phyloP scores from a whole-genome alignment of 257 asterid genomes.

The Jaltomata sinuosa region DNA sequence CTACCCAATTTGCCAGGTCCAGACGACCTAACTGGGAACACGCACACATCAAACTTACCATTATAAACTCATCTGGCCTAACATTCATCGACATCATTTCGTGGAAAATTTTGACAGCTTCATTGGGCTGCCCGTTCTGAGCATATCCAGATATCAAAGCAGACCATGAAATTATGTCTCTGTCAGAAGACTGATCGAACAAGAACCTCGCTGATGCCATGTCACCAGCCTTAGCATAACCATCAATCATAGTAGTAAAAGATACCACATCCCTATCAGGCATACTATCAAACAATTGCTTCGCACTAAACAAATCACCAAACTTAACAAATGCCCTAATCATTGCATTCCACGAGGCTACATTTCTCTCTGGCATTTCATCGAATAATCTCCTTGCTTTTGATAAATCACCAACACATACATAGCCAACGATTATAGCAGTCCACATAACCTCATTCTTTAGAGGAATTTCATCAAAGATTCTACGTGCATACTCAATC shows the following conservation, averaged over 20 bases:
- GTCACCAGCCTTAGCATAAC: slow-evolving; percentile 61
- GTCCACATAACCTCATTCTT: slow-evolving; percentile 69
- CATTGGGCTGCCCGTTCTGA: slow-evolving; percentile 54
- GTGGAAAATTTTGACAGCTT: slow-evolving; percentile 40
- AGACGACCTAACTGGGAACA: slow-evolving; percentile 61
- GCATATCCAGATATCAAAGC: slow-evolving; percentile 62
- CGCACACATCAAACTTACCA: slow-evolving; percentile 75
- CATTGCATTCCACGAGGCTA: slow-evolving; percentile 62
- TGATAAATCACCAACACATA: slow-evolving; percentile 27
- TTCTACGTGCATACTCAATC: slow-evolving; percentile 41
- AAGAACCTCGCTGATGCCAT: slow-evolving; percentile 57
- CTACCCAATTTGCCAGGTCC: slow-evolving; percentile 59
- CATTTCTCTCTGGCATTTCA: slow-evolving; percentile 54
- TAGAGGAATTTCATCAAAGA: slow-evolving; percentile 46
- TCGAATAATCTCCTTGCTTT: slow-evolving; percentile 42
- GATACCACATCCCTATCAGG: slow-evolving; percentile 39
- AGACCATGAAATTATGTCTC: slow-evolving; percentile 67
- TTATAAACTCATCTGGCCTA: slow-evolving; percentile 53
- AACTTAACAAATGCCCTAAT: slow-evolving; percentile 40
- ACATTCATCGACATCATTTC: slow-evolving; percentile 33
- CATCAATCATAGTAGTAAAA: slow-evolving; percentile 53
- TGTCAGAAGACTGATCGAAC: slow-evolving; percentile 35
- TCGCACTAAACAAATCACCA: slow-evolving; percentile 50
- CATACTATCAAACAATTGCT: slow-evolving; percentile 46
- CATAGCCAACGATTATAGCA: slow-evolving; percentile 50